Base-by-base conservation (phyloP, 2,329 filamentous ascomycete species). In the Dactylellina haptotyla region DNA sequence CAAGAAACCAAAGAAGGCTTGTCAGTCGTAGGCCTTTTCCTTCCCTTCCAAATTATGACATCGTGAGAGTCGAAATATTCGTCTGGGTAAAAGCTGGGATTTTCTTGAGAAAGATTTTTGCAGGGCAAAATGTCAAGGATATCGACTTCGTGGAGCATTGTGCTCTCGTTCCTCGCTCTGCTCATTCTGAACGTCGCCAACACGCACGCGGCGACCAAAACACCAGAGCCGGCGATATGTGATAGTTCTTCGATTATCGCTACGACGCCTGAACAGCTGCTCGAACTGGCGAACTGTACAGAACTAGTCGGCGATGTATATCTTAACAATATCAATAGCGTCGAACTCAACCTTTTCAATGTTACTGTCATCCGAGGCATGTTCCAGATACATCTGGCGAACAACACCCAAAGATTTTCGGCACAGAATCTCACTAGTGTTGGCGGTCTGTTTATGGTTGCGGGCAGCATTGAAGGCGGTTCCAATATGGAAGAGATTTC, bases 371-470 rank as follows among this genome's bases (percentile, higher is more conserved):
- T 73, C 18, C 45, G 54, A 37, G 69, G 69, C n/a, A 73, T 73
- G 69, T 59, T 66, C 30, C 69, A 73, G 37, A 51, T 73, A 16
- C 56, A 73, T 14, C 46, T 73, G 34, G 69, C 69, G 25, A 58
- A 73, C 43, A 66, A 45, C 34, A 66, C 69, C 1, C 51, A 56
- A 25, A 66, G 41, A 16, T 66, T 73, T 23, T 73, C 69, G 1
- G 69, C 69, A 2, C 5, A 48, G 23, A 73, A 73, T 43, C 69
- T 73, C 20, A 66, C 69, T 16, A 50, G 26, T 10, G 46, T 73
- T n/a, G 69, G 69, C 16, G 63, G 63, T n/a, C 39, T 73, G 9
- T 73, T 73, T 34, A 73, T 73, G 69, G 63, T 73, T 14, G 39
- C 61, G 6, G 69, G 69, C 48, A 30, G 41, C 18, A n/a, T 34